These are phyloP conservation scores for Irpex sp. DNA, from an alignment of 1,284 basidiomycete genomes.

Conservation along the genomic window DNA sequence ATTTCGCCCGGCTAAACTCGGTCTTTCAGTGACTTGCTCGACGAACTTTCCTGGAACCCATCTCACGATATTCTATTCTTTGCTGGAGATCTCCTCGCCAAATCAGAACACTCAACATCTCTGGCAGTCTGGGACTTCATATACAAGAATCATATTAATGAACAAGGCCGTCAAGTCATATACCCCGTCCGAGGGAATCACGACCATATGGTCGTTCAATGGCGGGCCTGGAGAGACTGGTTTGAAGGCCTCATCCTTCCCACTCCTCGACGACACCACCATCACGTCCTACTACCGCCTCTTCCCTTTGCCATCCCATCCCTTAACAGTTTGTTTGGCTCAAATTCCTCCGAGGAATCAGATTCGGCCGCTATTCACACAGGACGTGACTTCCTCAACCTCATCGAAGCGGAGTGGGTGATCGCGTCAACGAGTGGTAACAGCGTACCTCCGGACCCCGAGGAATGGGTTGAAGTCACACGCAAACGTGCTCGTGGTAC, in stretches of 20 bases:
- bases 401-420: conserved; percentile 52
- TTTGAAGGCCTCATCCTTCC: conserved; percentile 38
- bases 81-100: conserved; percentile 85
- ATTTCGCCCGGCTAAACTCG: neutral
- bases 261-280: conserved; percentile 8
- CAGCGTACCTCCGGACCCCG: conserved; percentile 30
- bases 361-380: conserved; percentile 40
- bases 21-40: conserved; percentile 63
- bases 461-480: conserved; percentile 53
- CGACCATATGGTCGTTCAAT: conserved; percentile 89
- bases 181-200: conserved; percentile 90
- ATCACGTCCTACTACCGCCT: conserved; percentile 12
- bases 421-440: conserved; percentile 28
- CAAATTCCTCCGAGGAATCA: neutral
- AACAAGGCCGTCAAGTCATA: conserved; percentile 29
- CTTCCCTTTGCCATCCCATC: conserved; percentile 8
- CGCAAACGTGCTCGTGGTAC: conserved; percentile 41
- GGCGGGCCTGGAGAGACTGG: conserved; percentile 88
- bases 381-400: conserved; percentile 59
- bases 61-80: conserved; percentile 78
- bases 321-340: conserved; percentile 8
- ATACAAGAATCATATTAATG: conserved; percentile 58
- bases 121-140: conserved; percentile 75
- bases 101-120: conserved; percentile 68
- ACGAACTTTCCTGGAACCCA: conserved; percentile 66